Evolutionary conservation across 192 early-diverging fungal species (phyloP).

Genomic region (Coemansia sp.): DNA sequence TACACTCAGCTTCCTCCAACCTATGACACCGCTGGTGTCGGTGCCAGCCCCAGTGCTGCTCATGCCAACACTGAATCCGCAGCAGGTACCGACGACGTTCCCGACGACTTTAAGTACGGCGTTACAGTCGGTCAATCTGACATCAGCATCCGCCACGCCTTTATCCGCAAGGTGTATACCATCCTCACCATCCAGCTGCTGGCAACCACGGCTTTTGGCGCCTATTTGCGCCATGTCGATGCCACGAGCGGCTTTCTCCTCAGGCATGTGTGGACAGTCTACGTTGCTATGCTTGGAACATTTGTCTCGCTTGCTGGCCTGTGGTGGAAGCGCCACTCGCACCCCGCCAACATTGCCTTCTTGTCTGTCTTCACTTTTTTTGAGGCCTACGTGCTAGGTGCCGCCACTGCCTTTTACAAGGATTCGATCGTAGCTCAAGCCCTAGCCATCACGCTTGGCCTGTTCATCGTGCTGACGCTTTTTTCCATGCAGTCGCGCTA

Average conservation of each 20-base stretch:
- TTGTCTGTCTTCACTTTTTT: slow-evolving; percentile 65
- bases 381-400: slow-evolving; percentile 58
- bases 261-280: slow-evolving; percentile 62
- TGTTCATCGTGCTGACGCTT: slow-evolving; percentile 74
- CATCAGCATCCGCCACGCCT: slow-evolving; percentile 59
- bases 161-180: slow-evolving; percentile 73
- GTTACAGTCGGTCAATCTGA: slow-evolving; percentile 53
- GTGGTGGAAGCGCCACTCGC: slow-evolving; percentile 62
- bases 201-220: slow-evolving; percentile 59
- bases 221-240: slow-evolving; percentile 61
- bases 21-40: slow-evolving; percentile 23
- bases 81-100: slow-evolving; percentile 36
- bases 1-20: slow-evolving; percentile 50
- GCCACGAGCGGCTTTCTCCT: slow-evolving; percentile 59
- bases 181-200: slow-evolving; percentile 68
- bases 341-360: slow-evolving; percentile 64
- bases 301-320: slow-evolving; percentile 57
- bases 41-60: background rate
- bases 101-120: slow-evolving; percentile 61
- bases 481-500: slow-evolving; percentile 78
- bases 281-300: slow-evolving; percentile 57
- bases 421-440: slow-evolving; percentile 71
- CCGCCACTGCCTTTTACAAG: slow-evolving; percentile 67
- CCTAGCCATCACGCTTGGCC: slow-evolving; percentile 66
- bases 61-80: background rate